Evolutionary conservation across 257 asterid genomes (phyloP).

Genomic region (Petrea volubilis): DNA sequence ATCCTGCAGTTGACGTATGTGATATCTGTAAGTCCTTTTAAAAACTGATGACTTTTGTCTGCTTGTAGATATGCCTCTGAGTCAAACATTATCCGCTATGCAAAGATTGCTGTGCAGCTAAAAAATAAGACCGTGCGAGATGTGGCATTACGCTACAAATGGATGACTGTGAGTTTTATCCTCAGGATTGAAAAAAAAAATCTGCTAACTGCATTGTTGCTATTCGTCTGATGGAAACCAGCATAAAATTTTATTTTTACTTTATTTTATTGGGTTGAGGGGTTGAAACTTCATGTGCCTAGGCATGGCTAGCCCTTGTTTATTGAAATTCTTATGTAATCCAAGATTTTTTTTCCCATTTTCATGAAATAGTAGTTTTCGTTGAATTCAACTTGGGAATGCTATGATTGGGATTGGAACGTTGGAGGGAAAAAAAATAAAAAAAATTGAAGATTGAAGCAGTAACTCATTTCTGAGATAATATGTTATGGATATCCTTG

Average conservation of each 20-base stretch:
- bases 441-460: not conserved
- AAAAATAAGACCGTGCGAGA: slow-evolving; percentile 88
- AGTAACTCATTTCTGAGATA: not conserved
- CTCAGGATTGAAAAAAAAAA: not conserved
- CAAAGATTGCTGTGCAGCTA: slow-evolving; percentile 81
- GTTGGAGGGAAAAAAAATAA: not conserved
- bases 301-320: not conserved
- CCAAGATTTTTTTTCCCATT: not conserved
- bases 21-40: not conserved
- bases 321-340: not conserved
- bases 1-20: not conserved
- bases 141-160: slow-evolving; percentile 93
- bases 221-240: not conserved
- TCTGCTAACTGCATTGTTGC: not conserved
- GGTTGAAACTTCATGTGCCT: too few relatives aligned
- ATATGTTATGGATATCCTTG: not conserved
- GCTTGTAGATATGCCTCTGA: slow-evolving; percentile 73
- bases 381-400: not conserved
- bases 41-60: slow-evolving; percentile 7
- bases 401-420: not conserved
- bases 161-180: slow-evolving; percentile 78
- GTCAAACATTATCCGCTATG: slow-evolving; percentile 72
- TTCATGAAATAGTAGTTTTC: not conserved
- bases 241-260: not conserved
- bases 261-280: too few relatives aligned